Conservation (phyloP, 2,329 filamentous ascomycete species). For the Parastagonospora avenae region DNA sequence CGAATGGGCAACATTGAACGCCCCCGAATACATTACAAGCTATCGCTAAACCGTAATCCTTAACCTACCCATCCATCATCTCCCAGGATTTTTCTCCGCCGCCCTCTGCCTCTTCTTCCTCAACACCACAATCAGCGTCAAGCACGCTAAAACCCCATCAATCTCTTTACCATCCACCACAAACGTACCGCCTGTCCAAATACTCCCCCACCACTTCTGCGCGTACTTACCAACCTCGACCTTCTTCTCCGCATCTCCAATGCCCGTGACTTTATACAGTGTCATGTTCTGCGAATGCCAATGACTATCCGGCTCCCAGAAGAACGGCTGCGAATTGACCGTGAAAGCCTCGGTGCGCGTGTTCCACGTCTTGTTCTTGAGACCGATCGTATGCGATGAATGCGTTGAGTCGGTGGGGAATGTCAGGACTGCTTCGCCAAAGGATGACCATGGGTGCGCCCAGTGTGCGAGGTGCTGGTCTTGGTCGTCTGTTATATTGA, state of each 20-base stretch:
- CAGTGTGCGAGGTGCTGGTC: conserved; percentile 19
- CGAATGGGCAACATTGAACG: too few species aligned
- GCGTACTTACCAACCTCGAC: conserved; percentile 28
- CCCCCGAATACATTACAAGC: too few species aligned
- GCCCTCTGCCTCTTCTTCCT: conserved; percentile 37
- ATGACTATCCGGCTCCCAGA: conserved; percentile 26
- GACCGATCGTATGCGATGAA: conserved; percentile 15
- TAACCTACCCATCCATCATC: neutral
- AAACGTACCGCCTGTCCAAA: conserved; percentile 25
- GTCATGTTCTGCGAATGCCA: conserved; percentile 29
- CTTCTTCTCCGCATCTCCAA: conserved; percentile 15
- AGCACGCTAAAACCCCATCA: conserved; percentile 25
- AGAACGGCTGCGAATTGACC: conserved; percentile 18
- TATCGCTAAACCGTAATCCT: neutral
- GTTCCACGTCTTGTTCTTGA: conserved; percentile 21
- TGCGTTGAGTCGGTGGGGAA: conserved; percentile 23
- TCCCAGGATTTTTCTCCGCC: neutral
- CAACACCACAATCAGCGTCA: conserved; percentile 28
- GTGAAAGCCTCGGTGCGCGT: conserved; percentile 25
- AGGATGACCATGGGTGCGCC: conserved; percentile 23
- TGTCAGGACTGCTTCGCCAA: conserved; percentile 20
- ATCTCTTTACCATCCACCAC: conserved; percentile 28
- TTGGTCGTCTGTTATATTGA: conserved; percentile 19
- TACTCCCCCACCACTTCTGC: conserved; percentile 30
- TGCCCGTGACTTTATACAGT: conserved; percentile 23